These are phyloP conservation scores for Crithidia thermophila DNA, from an alignment of 208 protist species.

Conservation along the genomic window DNA sequence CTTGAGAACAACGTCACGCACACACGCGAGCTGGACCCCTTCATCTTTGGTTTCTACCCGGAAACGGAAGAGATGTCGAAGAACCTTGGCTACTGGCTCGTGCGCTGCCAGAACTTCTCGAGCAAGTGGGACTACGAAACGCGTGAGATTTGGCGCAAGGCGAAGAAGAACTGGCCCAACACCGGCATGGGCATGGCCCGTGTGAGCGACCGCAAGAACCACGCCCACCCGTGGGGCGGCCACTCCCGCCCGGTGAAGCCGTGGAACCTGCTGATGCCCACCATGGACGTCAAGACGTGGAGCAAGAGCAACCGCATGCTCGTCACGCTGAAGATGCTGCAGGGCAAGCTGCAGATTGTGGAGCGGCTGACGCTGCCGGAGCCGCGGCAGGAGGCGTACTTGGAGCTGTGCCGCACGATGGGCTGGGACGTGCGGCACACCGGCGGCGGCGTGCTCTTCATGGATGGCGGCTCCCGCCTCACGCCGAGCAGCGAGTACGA, in stretches of 20 bases:
- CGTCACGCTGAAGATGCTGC: constrained; percentile 88
- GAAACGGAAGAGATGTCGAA: constrained; percentile 74
- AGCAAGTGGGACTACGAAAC: constrained; percentile 90
- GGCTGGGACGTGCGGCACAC: constrained; percentile 90
- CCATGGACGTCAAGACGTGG: constrained; percentile 87
- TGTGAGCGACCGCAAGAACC: constrained; percentile 86
- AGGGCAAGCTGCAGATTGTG: constrained; percentile 89
- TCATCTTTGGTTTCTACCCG: constrained; percentile 91
- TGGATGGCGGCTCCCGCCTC: constrained; percentile 90
- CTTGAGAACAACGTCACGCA: constrained; percentile 74
- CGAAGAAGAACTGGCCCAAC: constrained; percentile 93
- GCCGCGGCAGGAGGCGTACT: constrained; percentile 82
- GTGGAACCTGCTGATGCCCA: constrained; percentile 93
- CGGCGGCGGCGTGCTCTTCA: constrained; percentile 89
- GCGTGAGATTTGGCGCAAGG: constrained; percentile 88
- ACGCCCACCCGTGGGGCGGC: constrained; percentile 79
- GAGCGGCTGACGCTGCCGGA: constrained; percentile 77
- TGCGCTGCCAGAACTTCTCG: constrained; percentile 88
- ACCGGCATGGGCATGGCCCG: constrained; percentile 92
- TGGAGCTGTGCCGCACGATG: constrained; percentile 84
- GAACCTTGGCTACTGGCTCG: constrained; percentile 87
- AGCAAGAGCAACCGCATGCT: constrained; percentile 90
- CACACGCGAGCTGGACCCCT: constrained; percentile 90
- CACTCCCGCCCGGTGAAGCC: constrained; percentile 82
- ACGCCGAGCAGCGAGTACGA: constrained; percentile 89